phyloP scores from a whole-genome alignment of 345 rosid species.

The Viola odorata region DNA sequence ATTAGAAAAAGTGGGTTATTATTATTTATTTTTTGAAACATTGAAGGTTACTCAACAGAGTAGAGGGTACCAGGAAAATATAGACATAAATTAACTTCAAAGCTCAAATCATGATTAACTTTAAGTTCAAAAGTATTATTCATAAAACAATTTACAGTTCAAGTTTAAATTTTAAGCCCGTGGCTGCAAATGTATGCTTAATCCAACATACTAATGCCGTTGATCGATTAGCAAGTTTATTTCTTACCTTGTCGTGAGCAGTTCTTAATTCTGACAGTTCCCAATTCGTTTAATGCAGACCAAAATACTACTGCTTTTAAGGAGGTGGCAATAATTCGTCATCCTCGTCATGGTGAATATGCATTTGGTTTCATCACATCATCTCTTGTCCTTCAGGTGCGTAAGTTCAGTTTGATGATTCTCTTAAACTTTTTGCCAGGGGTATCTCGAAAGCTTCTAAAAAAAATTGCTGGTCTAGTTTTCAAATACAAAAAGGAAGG shows the following conservation, averaged over 20 bases:
- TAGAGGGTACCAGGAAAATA: background rate
- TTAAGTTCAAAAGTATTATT: too few relatives aligned
- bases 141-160: too few relatives aligned
- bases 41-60: background rate
- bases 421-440: conserved; percentile 1
- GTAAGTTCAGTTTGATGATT: conserved; percentile 2
- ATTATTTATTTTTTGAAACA: background rate
- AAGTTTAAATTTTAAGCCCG: too few relatives aligned
- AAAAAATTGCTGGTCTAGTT: background rate
- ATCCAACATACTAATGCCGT: too few relatives aligned
- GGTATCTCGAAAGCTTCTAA: background rate
- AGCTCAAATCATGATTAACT: too few relatives aligned
- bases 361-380: conserved; percentile 90
- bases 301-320: conserved; percentile 76
- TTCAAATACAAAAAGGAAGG: background rate
- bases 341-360: conserved; percentile 85
- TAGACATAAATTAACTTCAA: too few relatives aligned
- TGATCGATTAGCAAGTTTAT: background rate
- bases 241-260: background rate
- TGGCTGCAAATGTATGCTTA: too few relatives aligned
- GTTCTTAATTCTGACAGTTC: conserved; percentile 1
- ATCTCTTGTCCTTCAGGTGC: conserved; percentile 70
- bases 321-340: conserved; percentile 81
- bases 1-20: background rate
- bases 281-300: conserved; percentile 34